Evolutionary conservation across 306 rosid species (phyloP).

Genomic region (Canavalia gladiata): DNA sequence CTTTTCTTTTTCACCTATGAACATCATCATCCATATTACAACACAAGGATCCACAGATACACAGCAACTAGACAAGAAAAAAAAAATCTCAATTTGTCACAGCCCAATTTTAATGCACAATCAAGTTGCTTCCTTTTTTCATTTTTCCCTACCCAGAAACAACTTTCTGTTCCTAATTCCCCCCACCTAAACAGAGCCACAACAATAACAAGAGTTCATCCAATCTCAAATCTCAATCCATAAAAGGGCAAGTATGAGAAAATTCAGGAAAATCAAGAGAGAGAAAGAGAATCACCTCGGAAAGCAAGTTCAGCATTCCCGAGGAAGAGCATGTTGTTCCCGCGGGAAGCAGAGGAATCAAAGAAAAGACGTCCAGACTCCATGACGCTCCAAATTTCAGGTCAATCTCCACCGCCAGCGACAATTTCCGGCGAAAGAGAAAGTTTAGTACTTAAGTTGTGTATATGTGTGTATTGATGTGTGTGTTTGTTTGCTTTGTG

Average conservation of each 20-base stretch:
- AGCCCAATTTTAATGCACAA: slow-evolving; percentile 33
- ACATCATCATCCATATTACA: neutral
- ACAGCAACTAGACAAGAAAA: neutral
- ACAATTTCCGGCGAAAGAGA: slow-evolving; percentile 22
- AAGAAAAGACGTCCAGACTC: slow-evolving; percentile 81
- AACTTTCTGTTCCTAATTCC: slow-evolving; percentile 27
- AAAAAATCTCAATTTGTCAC: neutral
- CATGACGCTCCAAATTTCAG: slow-evolving; percentile 46
- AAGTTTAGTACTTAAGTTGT: neutral
- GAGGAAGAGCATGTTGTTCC: slow-evolving; percentile 85
- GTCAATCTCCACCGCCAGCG: slow-evolving; percentile 8
- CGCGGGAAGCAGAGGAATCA: slow-evolving; percentile 63
- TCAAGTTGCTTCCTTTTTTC: slow-evolving; percentile 40
- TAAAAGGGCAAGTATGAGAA: neutral
- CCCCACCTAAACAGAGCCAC: slow-evolving; percentile 32
- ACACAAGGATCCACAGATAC: neutral
- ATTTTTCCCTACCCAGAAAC: neutral
- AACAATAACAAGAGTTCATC: neutral
- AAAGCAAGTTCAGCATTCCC: slow-evolving; percentile 71
- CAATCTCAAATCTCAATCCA: neutral
- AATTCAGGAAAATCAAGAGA: neutral
- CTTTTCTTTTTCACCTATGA: neutral
- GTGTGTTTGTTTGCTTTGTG: neutral
- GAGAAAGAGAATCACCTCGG: slow-evolving; percentile 61
- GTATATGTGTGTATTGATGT: neutral